Conservation (phyloP, 2,329 filamentous ascomycete genomes). For the Amylocarpus encephaloides region DNA sequence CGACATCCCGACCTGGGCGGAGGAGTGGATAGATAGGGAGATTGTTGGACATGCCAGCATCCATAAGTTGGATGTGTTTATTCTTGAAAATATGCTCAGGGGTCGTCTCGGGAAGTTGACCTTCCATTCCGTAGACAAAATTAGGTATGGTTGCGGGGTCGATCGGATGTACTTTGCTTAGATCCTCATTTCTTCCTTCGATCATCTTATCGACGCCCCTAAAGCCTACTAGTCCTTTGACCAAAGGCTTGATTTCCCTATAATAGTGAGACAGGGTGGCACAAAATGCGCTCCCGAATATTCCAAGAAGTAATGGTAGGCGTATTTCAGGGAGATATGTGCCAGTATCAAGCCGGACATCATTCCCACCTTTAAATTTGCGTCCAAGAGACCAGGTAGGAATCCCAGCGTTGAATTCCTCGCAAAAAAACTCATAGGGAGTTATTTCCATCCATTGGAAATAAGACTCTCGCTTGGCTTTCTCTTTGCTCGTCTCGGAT, state of each 20-base stretch:
- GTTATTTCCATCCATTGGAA: slow-evolving; percentile 98
- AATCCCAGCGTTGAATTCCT: slow-evolving; percentile 85
- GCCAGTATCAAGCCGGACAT: slow-evolving; percentile 59
- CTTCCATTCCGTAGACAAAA: slow-evolving; percentile 75
- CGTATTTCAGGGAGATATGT: slow-evolving; percentile 76
- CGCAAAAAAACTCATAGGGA: slow-evolving; percentile 91
- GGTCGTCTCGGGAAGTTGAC: slow-evolving; percentile 66
- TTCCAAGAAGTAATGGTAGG: slow-evolving; percentile 77
- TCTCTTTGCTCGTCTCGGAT: slow-evolving; percentile 45
- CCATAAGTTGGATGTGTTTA: slow-evolving; percentile 79
- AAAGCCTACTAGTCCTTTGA: slow-evolving; percentile 70
- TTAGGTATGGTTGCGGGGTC: slow-evolving; percentile 89
- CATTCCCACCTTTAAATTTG: slow-evolving; percentile 66
- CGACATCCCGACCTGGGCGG: slow-evolving; percentile 79
- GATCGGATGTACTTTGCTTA: slow-evolving; percentile 90
- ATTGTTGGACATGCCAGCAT: slow-evolving; percentile 98
- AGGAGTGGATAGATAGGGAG: slow-evolving; percentile 92
- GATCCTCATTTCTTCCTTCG: slow-evolving; percentile 71
- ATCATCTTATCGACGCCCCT: slow-evolving; percentile 74
- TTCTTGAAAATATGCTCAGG: slow-evolving; percentile 67
- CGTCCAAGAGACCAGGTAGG: slow-evolving; percentile 91
- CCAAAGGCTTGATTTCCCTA: slow-evolving; percentile 78
- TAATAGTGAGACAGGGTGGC: slow-evolving; percentile 96
- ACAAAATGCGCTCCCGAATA: slow-evolving; percentile 97
- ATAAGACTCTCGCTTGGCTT: slow-evolving; percentile 65